phyloP scores from a whole-genome alignment of 352 stramenopile genomes.

The Phytophthora palmivora region DNA sequence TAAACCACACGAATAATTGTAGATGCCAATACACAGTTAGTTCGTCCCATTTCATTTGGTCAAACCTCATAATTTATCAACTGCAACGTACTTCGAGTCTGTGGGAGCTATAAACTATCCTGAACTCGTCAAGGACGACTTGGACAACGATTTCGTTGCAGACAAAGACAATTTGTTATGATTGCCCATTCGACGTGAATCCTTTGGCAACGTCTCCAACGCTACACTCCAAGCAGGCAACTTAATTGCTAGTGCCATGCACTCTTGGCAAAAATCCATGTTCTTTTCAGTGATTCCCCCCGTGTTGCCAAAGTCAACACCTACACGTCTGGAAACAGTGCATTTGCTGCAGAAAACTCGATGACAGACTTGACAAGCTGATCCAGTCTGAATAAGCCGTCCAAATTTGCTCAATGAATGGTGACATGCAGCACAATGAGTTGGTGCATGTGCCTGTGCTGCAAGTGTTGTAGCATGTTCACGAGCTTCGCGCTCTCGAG shows the following conservation, averaged over 20 bases:
- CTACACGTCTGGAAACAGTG: constrained; percentile 43
- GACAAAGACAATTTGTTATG: constrained; percentile 22
- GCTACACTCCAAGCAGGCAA: constrained; percentile 50
- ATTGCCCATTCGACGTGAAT: not conserved
- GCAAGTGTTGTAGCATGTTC: constrained; percentile 26
- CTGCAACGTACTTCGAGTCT: too few relatives aligned
- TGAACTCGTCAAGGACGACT: constrained; percentile 20
- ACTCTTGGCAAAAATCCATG: constrained; percentile 61
- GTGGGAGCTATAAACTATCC: not conserved
- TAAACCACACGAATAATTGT: too few relatives aligned
- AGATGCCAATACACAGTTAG: too few relatives aligned
- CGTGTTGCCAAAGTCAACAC: constrained; percentile 41
- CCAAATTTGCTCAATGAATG: constrained; percentile 41
- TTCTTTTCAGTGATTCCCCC: constrained; percentile 43
- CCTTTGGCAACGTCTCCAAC: constrained; percentile 34
- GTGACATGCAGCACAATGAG: constrained; percentile 35
- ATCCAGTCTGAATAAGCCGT: constrained; percentile 32
- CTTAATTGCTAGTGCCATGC: constrained; percentile 48
- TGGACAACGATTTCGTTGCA: constrained; percentile 25
- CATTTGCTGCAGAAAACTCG: constrained; percentile 53
- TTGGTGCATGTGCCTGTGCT: constrained; percentile 21
- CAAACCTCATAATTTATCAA: constrained; percentile 34
- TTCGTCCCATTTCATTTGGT: too few relatives aligned
- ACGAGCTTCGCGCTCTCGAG: constrained; percentile 27
- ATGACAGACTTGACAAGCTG: constrained; percentile 41